Conservation (phyloP, 2,329 filamentous ascomycete species). For the Amesomyces nigricolor region DNA sequence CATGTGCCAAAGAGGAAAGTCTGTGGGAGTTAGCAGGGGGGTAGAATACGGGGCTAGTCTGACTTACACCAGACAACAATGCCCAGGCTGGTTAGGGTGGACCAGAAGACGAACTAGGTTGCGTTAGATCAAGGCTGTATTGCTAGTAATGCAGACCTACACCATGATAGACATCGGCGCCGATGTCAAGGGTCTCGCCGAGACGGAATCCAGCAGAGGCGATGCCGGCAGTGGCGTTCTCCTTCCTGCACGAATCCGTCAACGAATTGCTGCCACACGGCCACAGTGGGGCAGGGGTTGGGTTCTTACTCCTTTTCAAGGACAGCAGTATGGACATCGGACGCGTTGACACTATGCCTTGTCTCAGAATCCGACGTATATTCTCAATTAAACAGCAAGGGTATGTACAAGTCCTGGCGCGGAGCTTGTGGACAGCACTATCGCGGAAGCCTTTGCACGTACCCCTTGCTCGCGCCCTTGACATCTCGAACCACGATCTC, state of each 20-base stretch:
- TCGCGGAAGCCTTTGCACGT: conserved; percentile 92
- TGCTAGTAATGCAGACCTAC: conserved; percentile 42
- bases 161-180: conserved; percentile 86
- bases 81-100: conserved; percentile 82
- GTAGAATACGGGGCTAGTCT: background rate
- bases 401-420: conserved; percentile 23
- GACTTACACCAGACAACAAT: conserved; percentile 87
- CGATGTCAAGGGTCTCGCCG: conserved; percentile 69
- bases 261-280: conserved; percentile 4
- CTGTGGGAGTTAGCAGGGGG: conserved; percentile 36
- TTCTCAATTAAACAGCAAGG: conserved; percentile 30
- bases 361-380: conserved; percentile 37
- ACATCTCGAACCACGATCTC: conserved; percentile 85
- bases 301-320: conserved; percentile 67
- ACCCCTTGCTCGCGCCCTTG: conserved; percentile 92
- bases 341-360: conserved; percentile 41
- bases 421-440: conserved; percentile 42
- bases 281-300: conserved; percentile 20
- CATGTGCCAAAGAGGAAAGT: conserved; percentile 98
- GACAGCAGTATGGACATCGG: conserved; percentile 43
- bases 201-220: conserved; percentile 69
- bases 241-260: conserved; percentile 53
- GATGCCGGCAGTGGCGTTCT: conserved; percentile 64
- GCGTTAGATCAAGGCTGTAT: conserved; percentile 10
- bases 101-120: conserved; percentile 85